Base-by-base conservation (phyloP, 2,329 filamentous ascomycete species). In the Arthroderma uncinatum region DNA sequence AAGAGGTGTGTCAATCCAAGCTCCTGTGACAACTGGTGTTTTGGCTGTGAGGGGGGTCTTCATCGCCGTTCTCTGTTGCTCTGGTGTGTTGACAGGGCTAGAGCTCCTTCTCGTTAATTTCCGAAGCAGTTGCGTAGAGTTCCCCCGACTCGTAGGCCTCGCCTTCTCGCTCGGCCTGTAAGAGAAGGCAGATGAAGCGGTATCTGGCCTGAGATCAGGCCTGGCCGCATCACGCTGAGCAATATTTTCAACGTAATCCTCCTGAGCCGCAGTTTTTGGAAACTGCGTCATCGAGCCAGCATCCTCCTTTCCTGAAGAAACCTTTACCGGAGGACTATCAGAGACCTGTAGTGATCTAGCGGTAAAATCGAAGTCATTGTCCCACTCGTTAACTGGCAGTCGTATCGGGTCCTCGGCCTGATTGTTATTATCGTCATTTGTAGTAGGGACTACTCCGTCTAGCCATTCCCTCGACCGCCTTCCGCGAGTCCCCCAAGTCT, bases 1-100 rank as follows among this genome's bases (percentile, higher is more conserved):
- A 61, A 75, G 63, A 2, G 75, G 74, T 0, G 74, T 77, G 61
- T 77, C 74, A 34, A 75, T 71, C 73, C 73, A 77, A 1, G 73
- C 74, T 10, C 74, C 74, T 16, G 70, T 70, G 8, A 76, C 73
- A 37, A 71, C 67, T 2, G 74, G 74, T 1, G 74, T 77, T 60
- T 75, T 73, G 34, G 71, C 68, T 36, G 72, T 71, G 19, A 72
- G 65, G n/a, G 60, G 57, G 25, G 62, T 66, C 12, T 65, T 63
- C 33, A 68, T 63, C 12, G 64, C 63, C 4, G 63, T 53, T 55
- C 69, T 73, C 23, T 64, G 64, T 23, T 64, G 64, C 37, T 72
- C 68, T 2, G 71, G 72, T 0, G 71, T 74, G 53, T 67, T 64
- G 7, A 63, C 59, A 19, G 65, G 61, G 36, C 64, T 66, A 9